Evolutionary conservation across 2,329 filamentous ascomycete species (phyloP), one percentile per base, ranked within the genome.

Genomic region (Aspergillus clavatus): DNA sequence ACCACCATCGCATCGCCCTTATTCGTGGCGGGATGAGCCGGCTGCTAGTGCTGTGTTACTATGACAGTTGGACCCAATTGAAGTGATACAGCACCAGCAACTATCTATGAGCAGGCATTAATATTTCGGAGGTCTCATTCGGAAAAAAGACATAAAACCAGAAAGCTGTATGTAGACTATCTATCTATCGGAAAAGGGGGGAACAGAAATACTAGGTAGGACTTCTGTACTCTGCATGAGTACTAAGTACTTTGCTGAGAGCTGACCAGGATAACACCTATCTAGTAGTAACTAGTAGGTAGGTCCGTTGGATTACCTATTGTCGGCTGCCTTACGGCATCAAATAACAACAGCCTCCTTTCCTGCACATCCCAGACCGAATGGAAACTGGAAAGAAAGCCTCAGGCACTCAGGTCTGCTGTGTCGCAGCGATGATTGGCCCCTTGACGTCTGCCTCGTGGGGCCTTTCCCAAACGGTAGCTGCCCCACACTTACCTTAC

Each of bases 401-500:
- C n/a, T n/a, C n/a, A n/a, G n/a, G n/a, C n/a, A n/a, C n/a, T n/a
- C n/a, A n/a, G n/a, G n/a, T n/a, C n/a, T n/a, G n/a, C n/a, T n/a
- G n/a, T n/a, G n/a, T n/a, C n/a, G n/a, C n/a, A 33, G 29, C 14
- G 29, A 24, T 18, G 31, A 56, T 56, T 56, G 53, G 53, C 12
- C 22, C 14, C 11, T 28, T 19, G 3, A n/a, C 19, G 38, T 37
- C 31, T 42, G 40, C 47, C 45, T 55, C 50, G 46, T 55, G 52
- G 54, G 45, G 45, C 31, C 18, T 16, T 35, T 35, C 24, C 37
- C 42, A 51, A 55, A 52, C 53, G 47, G 47, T 45, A 21, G 18
- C 4, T 28, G 54, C 31, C 51, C 54, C 54, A 54, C 53, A 50
- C 47, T 53, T 57, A n/a, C n/a, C n/a, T n/a, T n/a, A n/a, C n/a